These are phyloP conservation scores for Kwoniella botswanensis DNA, from an alignment of 768 basidiomycete genomes.

Conservation along the genomic window DNA sequence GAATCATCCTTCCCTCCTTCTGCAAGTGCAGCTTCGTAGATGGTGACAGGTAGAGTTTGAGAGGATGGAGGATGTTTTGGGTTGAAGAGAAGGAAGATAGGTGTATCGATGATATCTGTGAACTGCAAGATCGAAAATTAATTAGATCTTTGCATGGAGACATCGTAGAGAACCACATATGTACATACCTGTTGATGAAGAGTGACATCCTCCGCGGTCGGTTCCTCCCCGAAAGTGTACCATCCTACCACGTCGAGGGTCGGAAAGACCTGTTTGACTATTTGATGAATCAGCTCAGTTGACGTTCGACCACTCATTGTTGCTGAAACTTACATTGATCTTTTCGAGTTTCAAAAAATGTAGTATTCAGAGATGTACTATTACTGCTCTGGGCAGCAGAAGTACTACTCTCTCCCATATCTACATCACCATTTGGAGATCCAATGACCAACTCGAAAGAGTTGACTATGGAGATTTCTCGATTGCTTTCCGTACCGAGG, in stretches of 20 bases:
- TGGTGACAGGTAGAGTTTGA: conserved; percentile 83
- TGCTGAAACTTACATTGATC: conserved; percentile 74
- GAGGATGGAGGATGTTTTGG: conserved; percentile 60
- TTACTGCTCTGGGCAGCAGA: not conserved
- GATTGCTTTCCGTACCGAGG: conserved; percentile 88
- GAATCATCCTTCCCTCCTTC: conserved; percentile 62
- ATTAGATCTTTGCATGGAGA: conserved; percentile 2
- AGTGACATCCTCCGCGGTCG: conserved; percentile 74
- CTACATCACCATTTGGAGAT: conserved; percentile 62
- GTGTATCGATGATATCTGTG: conserved; percentile 80
- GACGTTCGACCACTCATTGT: not conserved
- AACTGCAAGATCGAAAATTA: conserved; percentile 64
- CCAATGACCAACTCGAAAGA: conserved; percentile 83
- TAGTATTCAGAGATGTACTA: conserved; percentile 63
- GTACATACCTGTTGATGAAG: conserved; percentile 83
- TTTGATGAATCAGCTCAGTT: conserved; percentile 2
- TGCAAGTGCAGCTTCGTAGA: conserved; percentile 91
- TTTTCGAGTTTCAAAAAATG: conserved; percentile 76
- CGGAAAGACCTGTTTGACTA: conserved; percentile 98
- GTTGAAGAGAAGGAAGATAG: conserved; percentile 75
- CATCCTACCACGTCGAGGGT: conserved; percentile 97
- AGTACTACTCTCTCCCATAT: conserved; percentile 40
- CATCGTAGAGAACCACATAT: not conserved
- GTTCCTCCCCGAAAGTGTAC: conserved; percentile 85
- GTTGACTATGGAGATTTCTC: conserved; percentile 96